A percentile compares a stretch with the other conserved stretches of the same genome.
Conservation (phyloP, 768 basidiomycete species). For the Tephrocybe sp. region DNA sequence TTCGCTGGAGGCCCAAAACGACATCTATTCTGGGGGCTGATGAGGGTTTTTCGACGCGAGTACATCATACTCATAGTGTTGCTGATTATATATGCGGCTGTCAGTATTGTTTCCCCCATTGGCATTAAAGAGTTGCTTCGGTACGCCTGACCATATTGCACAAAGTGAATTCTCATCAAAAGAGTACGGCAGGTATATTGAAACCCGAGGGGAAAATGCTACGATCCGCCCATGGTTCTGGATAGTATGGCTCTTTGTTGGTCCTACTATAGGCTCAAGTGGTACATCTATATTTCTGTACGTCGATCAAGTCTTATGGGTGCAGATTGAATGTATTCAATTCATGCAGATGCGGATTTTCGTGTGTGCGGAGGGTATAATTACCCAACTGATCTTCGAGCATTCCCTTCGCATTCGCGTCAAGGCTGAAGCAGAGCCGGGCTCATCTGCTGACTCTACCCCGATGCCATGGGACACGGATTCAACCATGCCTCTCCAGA, state of each 20-base stretch:
- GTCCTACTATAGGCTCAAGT: slow-evolving; percentile 46
- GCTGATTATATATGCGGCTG: slow-evolving; percentile 25
- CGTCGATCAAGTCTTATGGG: slow-evolving; percentile 6
- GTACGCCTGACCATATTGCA: slow-evolving; percentile 22
- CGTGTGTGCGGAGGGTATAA: slow-evolving; percentile 46
- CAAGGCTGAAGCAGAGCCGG: slow-evolving; percentile 39
- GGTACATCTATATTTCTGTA: slow-evolving; percentile 52
- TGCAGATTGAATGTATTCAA: neutral
- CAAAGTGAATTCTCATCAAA: neutral
- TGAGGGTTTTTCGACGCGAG: slow-evolving; percentile 36
- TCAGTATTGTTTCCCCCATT: slow-evolving; percentile 35
- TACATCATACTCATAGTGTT: slow-evolving; percentile 28
- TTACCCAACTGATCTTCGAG: slow-evolving; percentile 42
- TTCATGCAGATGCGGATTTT: slow-evolving; percentile 40
- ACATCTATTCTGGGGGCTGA: slow-evolving; percentile 48
- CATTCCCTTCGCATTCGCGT: slow-evolving; percentile 61
- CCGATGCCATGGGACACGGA: slow-evolving; percentile 16
- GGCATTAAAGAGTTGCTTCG: slow-evolving; percentile 41
- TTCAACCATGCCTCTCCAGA: slow-evolving; percentile 10
- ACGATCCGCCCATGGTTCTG: slow-evolving; percentile 68
- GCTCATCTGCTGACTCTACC: slow-evolving; percentile 9
- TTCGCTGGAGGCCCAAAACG: slow-evolving; percentile 36
- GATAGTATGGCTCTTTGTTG: slow-evolving; percentile 52
- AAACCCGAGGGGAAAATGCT: slow-evolving; percentile 47
- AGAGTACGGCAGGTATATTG: slow-evolving; percentile 54